Percentiles rank a stretch among this genome's conserved stretches.
These are phyloP conservation scores for Solanum clarkiae DNA, from an alignment of 257 asterid genomes.

Conservation along the genomic window DNA sequence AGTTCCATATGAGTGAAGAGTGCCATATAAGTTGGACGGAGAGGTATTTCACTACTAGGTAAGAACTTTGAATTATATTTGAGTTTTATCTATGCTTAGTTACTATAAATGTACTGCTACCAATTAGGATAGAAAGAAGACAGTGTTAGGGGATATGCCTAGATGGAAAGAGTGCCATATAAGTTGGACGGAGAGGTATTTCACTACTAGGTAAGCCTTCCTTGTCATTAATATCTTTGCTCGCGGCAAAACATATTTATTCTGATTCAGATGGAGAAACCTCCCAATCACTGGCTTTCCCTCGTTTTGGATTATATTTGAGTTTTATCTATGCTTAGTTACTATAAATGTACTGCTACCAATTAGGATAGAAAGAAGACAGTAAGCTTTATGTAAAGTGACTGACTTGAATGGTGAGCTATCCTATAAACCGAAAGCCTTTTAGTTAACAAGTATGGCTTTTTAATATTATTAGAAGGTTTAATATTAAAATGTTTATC, in stretches of 20 bases:
- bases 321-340: not conserved
- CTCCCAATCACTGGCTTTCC: too few relatives aligned
- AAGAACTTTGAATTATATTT: not conserved
- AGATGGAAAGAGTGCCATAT: not conserved
- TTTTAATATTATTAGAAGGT: not conserved
- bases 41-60: not conserved
- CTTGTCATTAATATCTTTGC: too few relatives aligned
- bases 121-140: not conserved
- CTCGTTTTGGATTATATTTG: not conserved
- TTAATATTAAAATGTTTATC: not conserved
- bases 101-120: not conserved
- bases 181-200: not conserved
- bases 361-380: not conserved
- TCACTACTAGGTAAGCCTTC: not conserved
- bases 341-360: not conserved
- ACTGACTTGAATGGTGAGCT: not conserved
- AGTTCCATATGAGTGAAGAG: not conserved
- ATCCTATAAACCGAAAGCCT: not conserved
- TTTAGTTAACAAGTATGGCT: not conserved
- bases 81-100: not conserved
- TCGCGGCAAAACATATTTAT: too few relatives aligned
- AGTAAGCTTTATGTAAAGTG: not conserved
- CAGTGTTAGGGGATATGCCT: not conserved
- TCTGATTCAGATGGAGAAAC: too few relatives aligned
- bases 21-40: not conserved